Evolutionary conservation across 208 protist species (phyloP).

Genomic region (Balamuthia mandrillaris): DNA sequence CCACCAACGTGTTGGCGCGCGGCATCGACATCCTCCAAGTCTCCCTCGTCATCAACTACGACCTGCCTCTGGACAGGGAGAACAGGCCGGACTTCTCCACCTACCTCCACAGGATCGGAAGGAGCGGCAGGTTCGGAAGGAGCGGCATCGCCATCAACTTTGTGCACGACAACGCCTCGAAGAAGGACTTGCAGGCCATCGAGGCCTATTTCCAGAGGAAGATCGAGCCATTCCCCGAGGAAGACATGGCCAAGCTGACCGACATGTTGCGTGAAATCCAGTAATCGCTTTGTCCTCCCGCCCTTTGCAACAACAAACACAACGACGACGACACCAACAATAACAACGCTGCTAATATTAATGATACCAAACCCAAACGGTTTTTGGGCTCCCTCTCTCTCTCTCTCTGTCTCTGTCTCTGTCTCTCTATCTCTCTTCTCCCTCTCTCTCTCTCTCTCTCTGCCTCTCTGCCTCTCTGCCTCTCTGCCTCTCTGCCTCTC

Average conservation of each 20-base stretch:
- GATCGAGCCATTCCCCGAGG: neutral
- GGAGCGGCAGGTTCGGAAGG: constrained; percentile 66
- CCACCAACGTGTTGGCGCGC: constrained; percentile 69
- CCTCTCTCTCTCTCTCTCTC: too few relatives aligned
- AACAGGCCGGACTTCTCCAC: constrained; percentile 47
- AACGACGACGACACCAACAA: too few relatives aligned
- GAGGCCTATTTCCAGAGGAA: too few relatives aligned
- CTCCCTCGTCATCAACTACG: constrained; percentile 60
- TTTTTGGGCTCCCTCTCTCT: too few relatives aligned
- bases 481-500: too few relatives aligned
- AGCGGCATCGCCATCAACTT: constrained; percentile 66
- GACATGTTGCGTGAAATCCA: neutral
- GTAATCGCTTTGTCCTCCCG: too few relatives aligned
- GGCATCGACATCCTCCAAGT: constrained; percentile 75
- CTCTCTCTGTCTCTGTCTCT: too few relatives aligned
- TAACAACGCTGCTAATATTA: too few relatives aligned
- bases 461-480: too few relatives aligned
- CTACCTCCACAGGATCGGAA: constrained; percentile 72
- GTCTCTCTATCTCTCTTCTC: too few relatives aligned
- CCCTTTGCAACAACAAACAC: too few relatives aligned
- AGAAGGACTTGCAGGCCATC: constrained; percentile 91
- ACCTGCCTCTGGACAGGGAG: constrained; percentile 46
- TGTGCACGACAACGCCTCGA: constrained; percentile 61
- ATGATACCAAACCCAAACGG: too few relatives aligned
- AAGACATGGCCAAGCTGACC: neutral